These are phyloP conservation scores for Sporisorium sorghi DNA, from an alignment of 1,284 basidiomycete species.

Conservation along the genomic window DNA sequence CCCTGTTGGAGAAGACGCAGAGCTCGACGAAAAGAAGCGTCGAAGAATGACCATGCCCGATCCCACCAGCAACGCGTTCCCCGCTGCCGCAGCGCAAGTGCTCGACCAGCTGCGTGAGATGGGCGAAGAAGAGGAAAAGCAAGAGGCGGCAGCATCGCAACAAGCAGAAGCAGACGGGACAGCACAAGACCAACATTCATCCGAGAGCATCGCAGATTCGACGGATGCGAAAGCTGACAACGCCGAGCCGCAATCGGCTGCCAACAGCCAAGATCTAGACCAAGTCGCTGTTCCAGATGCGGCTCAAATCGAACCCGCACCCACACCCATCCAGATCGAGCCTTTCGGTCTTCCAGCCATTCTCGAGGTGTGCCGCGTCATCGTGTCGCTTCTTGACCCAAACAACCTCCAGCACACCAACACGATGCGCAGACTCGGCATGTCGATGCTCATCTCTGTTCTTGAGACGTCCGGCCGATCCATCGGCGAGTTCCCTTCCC, in stretches of 20 bases:
- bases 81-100: slow-evolving; percentile 57
- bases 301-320: not conserved
- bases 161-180: slow-evolving; percentile 1
- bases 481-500: slow-evolving; percentile 77
- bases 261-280: not conserved
- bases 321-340: slow-evolving; percentile 21
- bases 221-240: not conserved
- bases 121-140: slow-evolving; percentile 51
- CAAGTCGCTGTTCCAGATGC: slow-evolving; percentile 1
- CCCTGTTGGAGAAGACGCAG: slow-evolving; percentile 51
- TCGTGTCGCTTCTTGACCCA: slow-evolving; percentile 94
- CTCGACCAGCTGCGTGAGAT: slow-evolving; percentile 53
- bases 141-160: slow-evolving; percentile 19
- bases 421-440: slow-evolving; percentile 89
- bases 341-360: slow-evolving; percentile 91
- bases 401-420: slow-evolving; percentile 95
- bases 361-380: slow-evolving; percentile 89
- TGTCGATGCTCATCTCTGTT: slow-evolving; percentile 87
- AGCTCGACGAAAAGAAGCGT: slow-evolving; percentile 49
- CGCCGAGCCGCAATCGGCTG: not conserved
- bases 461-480: slow-evolving; percentile 85
- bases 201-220: not conserved
- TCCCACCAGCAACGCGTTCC: slow-evolving; percentile 65
- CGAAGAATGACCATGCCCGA: slow-evolving; percentile 69
- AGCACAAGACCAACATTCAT: not conserved